Evolutionary conservation across 2,329 filamentous ascomycete genomes (phyloP).

Genomic region (Pezicula neosporulosa): DNA sequence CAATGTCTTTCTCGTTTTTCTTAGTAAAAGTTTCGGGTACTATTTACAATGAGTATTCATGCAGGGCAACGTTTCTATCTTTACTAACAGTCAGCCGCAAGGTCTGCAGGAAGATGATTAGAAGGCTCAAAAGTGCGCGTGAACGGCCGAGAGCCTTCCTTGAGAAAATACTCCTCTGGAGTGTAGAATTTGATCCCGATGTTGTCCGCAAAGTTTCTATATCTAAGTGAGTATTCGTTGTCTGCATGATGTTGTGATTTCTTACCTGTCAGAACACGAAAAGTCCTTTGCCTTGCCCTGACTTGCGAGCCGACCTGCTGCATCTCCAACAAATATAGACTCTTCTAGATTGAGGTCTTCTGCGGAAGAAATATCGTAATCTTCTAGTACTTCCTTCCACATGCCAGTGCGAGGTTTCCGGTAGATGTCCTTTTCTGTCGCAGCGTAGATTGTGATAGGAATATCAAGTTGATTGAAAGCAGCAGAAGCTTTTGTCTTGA

Average conservation of each 20-base stretch:
- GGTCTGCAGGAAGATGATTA: slow-evolving; percentile 41
- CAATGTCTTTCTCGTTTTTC: slow-evolving; percentile 65
- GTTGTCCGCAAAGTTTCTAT: slow-evolving; percentile 80
- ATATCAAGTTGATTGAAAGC: slow-evolving; percentile 71
- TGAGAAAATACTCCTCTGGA: slow-evolving; percentile 88
- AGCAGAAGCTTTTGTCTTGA: slow-evolving; percentile 74
- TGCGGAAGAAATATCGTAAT: slow-evolving; percentile 38
- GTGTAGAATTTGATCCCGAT: slow-evolving; percentile 77
- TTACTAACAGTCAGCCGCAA: slow-evolving; percentile 18
- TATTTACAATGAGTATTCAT: slow-evolving; percentile 15
- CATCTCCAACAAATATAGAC: slow-evolving; percentile 90
- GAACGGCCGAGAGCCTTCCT: slow-evolving; percentile 62
- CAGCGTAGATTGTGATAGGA: slow-evolving; percentile 79
- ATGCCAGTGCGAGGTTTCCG: slow-evolving; percentile 87
- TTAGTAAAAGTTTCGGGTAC: slow-evolving; percentile 39
- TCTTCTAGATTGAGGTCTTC: slow-evolving; percentile 60
- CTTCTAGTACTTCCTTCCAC: slow-evolving; percentile 68
- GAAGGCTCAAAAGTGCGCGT: slow-evolving; percentile 68
- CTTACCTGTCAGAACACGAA: slow-evolving; percentile 54
- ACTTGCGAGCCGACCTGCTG: slow-evolving; percentile 56
- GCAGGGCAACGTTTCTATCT: background rate
- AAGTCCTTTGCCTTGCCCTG: slow-evolving; percentile 52
- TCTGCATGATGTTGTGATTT: background rate
- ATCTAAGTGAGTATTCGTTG: slow-evolving; percentile 3
- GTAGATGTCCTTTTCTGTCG: slow-evolving; percentile 76